phyloP scores from a whole-genome alignment of 2,329 filamentous ascomycete species.

The Colletotrichum falcatum region DNA sequence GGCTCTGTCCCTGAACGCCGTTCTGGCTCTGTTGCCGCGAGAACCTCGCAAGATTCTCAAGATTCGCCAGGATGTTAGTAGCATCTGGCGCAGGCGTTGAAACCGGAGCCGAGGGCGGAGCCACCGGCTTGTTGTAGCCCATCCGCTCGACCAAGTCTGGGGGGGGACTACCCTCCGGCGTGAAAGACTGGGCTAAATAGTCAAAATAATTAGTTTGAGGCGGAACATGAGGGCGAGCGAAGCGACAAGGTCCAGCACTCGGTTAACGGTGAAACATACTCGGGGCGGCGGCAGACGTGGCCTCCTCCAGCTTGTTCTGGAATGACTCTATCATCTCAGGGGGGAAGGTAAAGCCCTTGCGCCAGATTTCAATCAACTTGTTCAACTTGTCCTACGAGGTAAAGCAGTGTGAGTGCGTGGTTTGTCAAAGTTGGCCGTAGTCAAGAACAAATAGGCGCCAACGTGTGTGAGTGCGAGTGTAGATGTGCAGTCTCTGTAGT shows the following conservation, averaged over 20 bases:
- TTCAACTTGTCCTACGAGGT: slow-evolving; percentile 89
- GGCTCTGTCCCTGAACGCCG: slow-evolving; percentile 44
- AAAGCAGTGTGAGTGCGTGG: slow-evolving; percentile 54
- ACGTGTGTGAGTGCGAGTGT: neutral
- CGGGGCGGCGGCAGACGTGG: slow-evolving; percentile 60
- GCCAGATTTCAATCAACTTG: slow-evolving; percentile 98
- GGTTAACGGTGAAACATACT: slow-evolving; percentile 67
- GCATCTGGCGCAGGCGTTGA: slow-evolving; percentile 57
- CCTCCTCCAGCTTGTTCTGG: slow-evolving; percentile 81
- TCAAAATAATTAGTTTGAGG: slow-evolving; percentile 16
- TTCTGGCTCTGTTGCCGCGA: slow-evolving; percentile 53
- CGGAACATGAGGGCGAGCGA: neutral
- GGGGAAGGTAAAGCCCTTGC: slow-evolving; percentile 93
- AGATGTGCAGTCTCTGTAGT: neutral
- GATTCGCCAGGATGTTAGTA: slow-evolving; percentile 79
- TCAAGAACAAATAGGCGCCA: neutral
- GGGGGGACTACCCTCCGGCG: slow-evolving; percentile 74
- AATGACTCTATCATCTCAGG: slow-evolving; percentile 81
- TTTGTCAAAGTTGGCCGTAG: slow-evolving; percentile 7
- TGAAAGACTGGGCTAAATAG: slow-evolving; percentile 73
- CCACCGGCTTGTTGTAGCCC: slow-evolving; percentile 44
- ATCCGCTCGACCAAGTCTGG: slow-evolving; percentile 57
- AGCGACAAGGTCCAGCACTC: slow-evolving; percentile 28
- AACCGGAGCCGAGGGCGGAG: slow-evolving; percentile 52
- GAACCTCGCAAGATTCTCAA: slow-evolving; percentile 68